Percentiles rank a stretch among this genome's conserved stretches.
phyloP scores from a whole-genome alignment of 495 filamentous ascomycete species.

The Neohortaea acidophila region DNA sequence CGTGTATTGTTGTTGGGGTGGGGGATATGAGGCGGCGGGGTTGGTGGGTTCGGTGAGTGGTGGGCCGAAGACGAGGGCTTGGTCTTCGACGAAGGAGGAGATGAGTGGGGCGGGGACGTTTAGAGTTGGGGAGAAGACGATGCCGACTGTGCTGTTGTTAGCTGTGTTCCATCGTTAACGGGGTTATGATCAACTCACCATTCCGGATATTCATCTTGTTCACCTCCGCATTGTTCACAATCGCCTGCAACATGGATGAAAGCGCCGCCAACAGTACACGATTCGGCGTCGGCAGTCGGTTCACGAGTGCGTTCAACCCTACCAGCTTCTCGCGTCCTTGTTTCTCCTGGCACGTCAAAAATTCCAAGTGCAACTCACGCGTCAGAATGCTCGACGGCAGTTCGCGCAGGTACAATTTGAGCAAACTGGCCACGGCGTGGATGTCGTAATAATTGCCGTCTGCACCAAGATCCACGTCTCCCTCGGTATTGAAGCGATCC shows the following conservation, averaged over 20 bases:
- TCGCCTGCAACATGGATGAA: slow-evolving; percentile 69
- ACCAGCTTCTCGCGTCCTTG: slow-evolving; percentile 49
- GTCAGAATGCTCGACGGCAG: slow-evolving; percentile 83
- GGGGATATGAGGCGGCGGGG: background rate
- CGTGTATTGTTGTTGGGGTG: slow-evolving; percentile 3
- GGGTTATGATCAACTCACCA: slow-evolving; percentile 20
- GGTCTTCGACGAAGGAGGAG: slow-evolving; percentile 83
- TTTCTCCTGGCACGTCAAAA: slow-evolving; percentile 71
- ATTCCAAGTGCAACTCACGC: slow-evolving; percentile 76
- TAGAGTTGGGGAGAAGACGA: slow-evolving; percentile 95
- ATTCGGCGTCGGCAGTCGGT: slow-evolving; percentile 67
- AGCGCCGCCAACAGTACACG: slow-evolving; percentile 65
- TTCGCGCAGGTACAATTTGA: slow-evolving; percentile 90
- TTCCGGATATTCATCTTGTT: slow-evolving; percentile 99
- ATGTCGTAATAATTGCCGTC: slow-evolving; percentile 86
- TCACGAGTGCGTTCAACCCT: slow-evolving; percentile 75
- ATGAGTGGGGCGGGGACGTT: slow-evolving; percentile 95
- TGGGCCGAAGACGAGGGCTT: slow-evolving; percentile 66
- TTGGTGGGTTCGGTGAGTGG: slow-evolving; percentile 40
- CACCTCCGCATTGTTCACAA: slow-evolving; percentile 72
- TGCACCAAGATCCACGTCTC: slow-evolving; percentile 69
- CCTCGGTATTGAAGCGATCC: slow-evolving; percentile 85
- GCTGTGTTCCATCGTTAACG: no score
- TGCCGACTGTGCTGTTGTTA: slow-evolving; percentile 46
- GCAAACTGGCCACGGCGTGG: slow-evolving; percentile 82